These are phyloP conservation scores for Silene noctiflora DNA, from an alignment of 179 eudicot genomes.

Conservation along the genomic window DNA sequence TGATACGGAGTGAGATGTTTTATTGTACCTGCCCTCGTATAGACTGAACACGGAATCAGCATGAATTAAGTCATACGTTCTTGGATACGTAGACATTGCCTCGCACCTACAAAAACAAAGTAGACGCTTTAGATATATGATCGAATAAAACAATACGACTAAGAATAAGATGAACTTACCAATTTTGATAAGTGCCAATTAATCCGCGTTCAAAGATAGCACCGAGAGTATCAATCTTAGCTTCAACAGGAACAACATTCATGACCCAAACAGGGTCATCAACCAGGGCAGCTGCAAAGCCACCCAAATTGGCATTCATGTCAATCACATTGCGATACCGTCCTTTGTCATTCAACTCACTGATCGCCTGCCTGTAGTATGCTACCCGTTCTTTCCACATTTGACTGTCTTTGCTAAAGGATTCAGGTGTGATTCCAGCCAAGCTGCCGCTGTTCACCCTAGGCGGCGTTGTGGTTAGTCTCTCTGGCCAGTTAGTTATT, in stretches of 20 bases:
- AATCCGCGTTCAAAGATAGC: conserved; percentile 63
- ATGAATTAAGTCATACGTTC: conserved; percentile 78
- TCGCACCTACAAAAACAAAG: conserved; percentile 54
- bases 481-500: conserved; percentile 54
- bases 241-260: conserved; percentile 68
- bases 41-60: conserved; percentile 66
- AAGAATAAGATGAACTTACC: conserved; percentile 36
- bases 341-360: conserved; percentile 50
- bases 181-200: conserved; percentile 73
- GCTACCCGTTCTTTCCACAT: conserved; percentile 55
- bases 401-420: conserved; percentile 39
- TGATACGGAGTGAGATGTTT: neutral
- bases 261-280: conserved; percentile 77
- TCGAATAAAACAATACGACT: neutral
- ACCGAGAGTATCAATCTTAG: conserved; percentile 58
- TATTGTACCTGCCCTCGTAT: conserved; percentile 53
- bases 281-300: conserved; percentile 71
- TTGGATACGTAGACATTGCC: conserved; percentile 90
- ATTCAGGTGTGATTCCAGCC: conserved; percentile 46
- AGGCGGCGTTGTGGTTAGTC: conserved; percentile 59
- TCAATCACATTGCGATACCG: conserved; percentile 68
- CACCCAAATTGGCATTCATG: conserved; percentile 74
- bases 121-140: neutral
- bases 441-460: conserved; percentile 47
- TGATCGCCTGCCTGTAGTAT: conserved; percentile 46